These are phyloP conservation scores for Parathielavia appendiculata DNA, from an alignment of 495 filamentous ascomycete genomes.

Conservation along the genomic window DNA sequence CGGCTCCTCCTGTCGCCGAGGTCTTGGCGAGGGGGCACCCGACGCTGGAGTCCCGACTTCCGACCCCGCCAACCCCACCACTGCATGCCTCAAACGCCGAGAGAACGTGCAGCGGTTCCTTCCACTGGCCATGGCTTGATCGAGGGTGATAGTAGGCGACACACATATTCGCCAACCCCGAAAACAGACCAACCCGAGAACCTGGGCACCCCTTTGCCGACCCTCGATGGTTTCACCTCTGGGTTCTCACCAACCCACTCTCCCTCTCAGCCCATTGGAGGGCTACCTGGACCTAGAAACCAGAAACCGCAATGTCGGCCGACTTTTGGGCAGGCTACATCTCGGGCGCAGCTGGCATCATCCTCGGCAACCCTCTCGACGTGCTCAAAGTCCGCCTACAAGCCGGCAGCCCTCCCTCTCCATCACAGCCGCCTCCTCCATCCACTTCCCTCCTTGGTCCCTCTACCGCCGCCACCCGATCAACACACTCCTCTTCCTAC, in stretches of 20 bases:
- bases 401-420: conserved; percentile 38
- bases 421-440: conserved; percentile 3
- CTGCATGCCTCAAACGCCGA: background rate
- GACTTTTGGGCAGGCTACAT: conserved; percentile 88
- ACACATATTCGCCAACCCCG: background rate
- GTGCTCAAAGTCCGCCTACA: conserved; percentile 80
- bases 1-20: background rate
- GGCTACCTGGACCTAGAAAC: background rate
- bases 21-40: conserved; percentile 7
- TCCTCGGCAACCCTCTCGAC: conserved; percentile 85
- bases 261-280: too few relatives aligned
- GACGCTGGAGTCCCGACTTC: background rate
- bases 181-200: background rate
- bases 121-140: background rate
- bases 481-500: conserved; percentile 37
- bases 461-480: conserved; percentile 48
- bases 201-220: background rate
- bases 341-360: conserved; percentile 73
- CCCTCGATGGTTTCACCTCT: background rate
- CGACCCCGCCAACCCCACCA: conserved; percentile 4
- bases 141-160: background rate
- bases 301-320: conserved; percentile 54
- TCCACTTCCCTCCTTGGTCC: background rate
- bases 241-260: background rate
- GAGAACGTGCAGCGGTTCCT: background rate